Evolutionary conservation across 2,329 filamentous ascomycete species (phyloP).

Genomic region (Aspergillus calidoustus): DNA sequence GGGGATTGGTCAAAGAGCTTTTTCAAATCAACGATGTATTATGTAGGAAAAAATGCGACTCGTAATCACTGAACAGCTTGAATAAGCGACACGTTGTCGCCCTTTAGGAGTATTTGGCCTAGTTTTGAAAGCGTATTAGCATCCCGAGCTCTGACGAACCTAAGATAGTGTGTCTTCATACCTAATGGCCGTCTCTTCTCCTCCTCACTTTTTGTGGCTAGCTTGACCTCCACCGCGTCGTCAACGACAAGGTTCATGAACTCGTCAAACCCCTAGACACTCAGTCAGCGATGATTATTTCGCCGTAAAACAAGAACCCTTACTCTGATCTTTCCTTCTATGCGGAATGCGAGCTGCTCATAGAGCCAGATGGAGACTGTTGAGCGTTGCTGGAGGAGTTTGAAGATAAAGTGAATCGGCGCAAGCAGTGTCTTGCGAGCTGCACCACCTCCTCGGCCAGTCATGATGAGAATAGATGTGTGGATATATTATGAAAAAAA

Average conservation of each 20-base stretch:
- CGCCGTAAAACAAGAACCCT: slow-evolving; percentile 8
- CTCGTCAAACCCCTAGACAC: slow-evolving; percentile 87
- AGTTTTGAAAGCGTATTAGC: slow-evolving; percentile 21
- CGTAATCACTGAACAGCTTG: slow-evolving; percentile 54
- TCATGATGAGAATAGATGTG: slow-evolving; percentile 46
- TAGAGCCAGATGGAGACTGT: slow-evolving; percentile 96
- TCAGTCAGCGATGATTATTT: slow-evolving; percentile 13
- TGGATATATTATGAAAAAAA: slow-evolving; percentile 5
- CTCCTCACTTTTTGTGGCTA: slow-evolving; percentile 78
- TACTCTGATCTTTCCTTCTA: slow-evolving; percentile 95
- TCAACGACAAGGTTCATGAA: slow-evolving; percentile 99
- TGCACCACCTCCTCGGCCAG: slow-evolving; percentile 59
- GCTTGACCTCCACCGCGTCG: slow-evolving; percentile 89
- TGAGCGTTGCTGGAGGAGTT: slow-evolving; percentile 81
- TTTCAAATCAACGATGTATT: slow-evolving; percentile 8
- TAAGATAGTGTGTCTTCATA: slow-evolving; percentile 48
- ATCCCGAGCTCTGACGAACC: not conserved
- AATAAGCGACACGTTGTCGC: slow-evolving; percentile 85
- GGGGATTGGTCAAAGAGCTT: slow-evolving; percentile 21
- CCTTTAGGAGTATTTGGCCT: slow-evolving; percentile 87
- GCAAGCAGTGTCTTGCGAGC: slow-evolving; percentile 72
- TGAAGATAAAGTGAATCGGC: slow-evolving; percentile 90
- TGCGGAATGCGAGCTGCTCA: slow-evolving; percentile 90
- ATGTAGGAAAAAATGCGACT: slow-evolving; percentile 11
- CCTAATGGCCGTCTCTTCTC: slow-evolving; percentile 80